These are phyloP conservation scores for Trichoderma sp. DNA, from an alignment of 2,329 filamentous ascomycete species.

Conservation along the genomic window DNA sequence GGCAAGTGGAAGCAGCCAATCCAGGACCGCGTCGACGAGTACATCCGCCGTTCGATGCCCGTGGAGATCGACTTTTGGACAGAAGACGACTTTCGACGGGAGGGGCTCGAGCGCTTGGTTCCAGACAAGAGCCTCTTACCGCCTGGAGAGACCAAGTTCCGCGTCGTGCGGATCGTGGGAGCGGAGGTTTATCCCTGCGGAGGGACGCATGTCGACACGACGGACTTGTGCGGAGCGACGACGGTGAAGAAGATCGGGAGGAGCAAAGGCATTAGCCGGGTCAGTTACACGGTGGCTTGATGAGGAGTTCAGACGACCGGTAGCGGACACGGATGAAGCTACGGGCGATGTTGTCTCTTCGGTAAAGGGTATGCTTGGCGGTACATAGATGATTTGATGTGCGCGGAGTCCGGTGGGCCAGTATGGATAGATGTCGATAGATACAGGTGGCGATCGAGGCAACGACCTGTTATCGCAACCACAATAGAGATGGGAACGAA, in stretches of 20 bases:
- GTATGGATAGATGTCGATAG: not conserved
- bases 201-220: constrained; percentile 69
- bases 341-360: not conserved
- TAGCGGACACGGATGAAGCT: not conserved
- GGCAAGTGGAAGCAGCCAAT: constrained; percentile 64
- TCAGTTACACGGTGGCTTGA: constrained; percentile 48
- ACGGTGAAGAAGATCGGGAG: constrained; percentile 68
- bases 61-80: constrained; percentile 68
- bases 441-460: not conserved
- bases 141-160: constrained; percentile 57
- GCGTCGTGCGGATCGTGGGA: constrained; percentile 70
- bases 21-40: constrained; percentile 62
- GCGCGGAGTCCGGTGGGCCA: too few relatives aligned
- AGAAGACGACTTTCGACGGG: constrained; percentile 60
- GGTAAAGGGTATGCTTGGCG: not conserved
- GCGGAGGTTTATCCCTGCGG: constrained; percentile 74
- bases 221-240: constrained; percentile 60
- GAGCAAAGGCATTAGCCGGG: constrained; percentile 63
- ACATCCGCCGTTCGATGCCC: constrained; percentile 56
- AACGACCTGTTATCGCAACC: too few relatives aligned
- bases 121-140: constrained; percentile 51
- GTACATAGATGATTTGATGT: not conserved
- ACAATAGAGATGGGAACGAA: too few relatives aligned
- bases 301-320: not conserved
- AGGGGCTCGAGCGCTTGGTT: constrained; percentile 58